Evolutionary conservation across 2,329 filamentous ascomycete species (phyloP).

Genomic region (Stagonosporopsis vannaccii): DNA sequence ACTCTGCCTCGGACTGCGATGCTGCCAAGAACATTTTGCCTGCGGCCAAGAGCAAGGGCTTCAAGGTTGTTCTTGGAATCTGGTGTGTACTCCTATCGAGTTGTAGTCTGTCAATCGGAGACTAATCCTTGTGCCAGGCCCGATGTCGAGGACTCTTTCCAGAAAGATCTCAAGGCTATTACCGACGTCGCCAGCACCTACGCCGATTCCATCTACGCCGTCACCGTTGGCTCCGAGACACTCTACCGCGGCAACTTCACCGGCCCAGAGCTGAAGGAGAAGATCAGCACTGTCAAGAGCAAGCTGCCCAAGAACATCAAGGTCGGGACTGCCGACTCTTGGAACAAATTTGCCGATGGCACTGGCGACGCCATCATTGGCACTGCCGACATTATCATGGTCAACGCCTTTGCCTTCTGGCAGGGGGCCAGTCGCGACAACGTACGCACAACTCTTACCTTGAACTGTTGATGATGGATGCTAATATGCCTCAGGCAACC

Average conservation of each 20-base stretch:
- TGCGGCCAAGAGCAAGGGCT: slow-evolving; percentile 68
- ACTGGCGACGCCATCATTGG: slow-evolving; percentile 71
- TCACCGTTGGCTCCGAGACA: slow-evolving; percentile 75
- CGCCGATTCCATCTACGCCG: slow-evolving; percentile 68
- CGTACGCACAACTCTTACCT: background rate
- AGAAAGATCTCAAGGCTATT: slow-evolving; percentile 67
- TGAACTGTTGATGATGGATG: background rate
- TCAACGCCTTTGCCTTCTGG: slow-evolving; percentile 78
- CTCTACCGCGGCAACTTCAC: slow-evolving; percentile 74
- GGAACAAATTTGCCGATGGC: slow-evolving; percentile 75
- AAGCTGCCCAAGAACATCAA: slow-evolving; percentile 61
- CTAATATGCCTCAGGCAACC: slow-evolving; percentile 40
- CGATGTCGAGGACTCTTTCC: slow-evolving; percentile 68
- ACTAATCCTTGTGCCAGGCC: slow-evolving; percentile 55
- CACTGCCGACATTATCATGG: slow-evolving; percentile 67
- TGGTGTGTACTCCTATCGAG: slow-evolving; percentile 59
- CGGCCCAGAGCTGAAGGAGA: slow-evolving; percentile 64
- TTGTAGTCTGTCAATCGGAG: background rate
- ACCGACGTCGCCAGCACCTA: slow-evolving; percentile 57
- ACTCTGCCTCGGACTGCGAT: slow-evolving; percentile 72
- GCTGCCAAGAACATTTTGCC: slow-evolving; percentile 69
- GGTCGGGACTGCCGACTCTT: slow-evolving; percentile 74
- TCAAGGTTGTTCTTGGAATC: slow-evolving; percentile 74
- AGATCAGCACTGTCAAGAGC: slow-evolving; percentile 68
- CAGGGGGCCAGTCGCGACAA: slow-evolving; percentile 67